Evolutionary conservation across 23 red algal species (phyloP).

Genomic region (Gracilaria domingensis): DNA sequence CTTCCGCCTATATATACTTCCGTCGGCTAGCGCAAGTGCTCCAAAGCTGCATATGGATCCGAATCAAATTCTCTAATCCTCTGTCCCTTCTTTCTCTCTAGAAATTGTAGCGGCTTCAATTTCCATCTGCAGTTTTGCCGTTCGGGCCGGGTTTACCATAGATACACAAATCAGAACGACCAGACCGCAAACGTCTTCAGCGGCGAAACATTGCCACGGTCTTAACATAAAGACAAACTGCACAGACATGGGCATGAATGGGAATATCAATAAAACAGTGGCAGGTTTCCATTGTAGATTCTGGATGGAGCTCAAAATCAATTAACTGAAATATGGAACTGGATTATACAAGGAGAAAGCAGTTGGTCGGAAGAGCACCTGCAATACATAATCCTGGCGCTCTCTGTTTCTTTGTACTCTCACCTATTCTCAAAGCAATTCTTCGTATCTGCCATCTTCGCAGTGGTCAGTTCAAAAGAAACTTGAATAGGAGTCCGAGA

Average conservation of each 20-base stretch:
- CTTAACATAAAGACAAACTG: constrained; percentile 77
- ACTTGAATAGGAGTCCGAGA: constrained; percentile 64
- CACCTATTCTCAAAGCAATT: constrained; percentile 71
- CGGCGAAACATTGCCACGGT: constrained; percentile 83
- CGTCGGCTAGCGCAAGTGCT: too few relatives aligned
- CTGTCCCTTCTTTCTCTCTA: constrained; percentile 42
- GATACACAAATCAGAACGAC: constrained; percentile 75
- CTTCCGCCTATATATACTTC: too few relatives aligned
- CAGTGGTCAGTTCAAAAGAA: constrained; percentile 73
- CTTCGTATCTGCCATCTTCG: constrained; percentile 69
- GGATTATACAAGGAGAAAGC: constrained; percentile 83
- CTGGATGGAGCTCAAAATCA: constrained; percentile 59
- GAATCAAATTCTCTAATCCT: too few relatives aligned
- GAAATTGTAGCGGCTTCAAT: constrained; percentile 36
- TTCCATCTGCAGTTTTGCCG: constrained; percentile 54
- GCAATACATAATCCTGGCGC: constrained; percentile 79
- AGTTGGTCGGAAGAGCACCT: constrained; percentile 76
- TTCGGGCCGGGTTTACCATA: constrained; percentile 40
- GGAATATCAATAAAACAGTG: constrained; percentile 76
- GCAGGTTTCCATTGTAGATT: constrained; percentile 75
- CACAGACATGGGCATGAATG: constrained; percentile 78
- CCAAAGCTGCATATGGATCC: too few relatives aligned
- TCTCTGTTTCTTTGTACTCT: constrained; percentile 65
- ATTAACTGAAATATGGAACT: constrained; percentile 75
- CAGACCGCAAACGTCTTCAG: constrained; percentile 62